Base-by-base conservation (phyloP, 257 asterid species). In the Fraxinus cuspidata region DNA sequence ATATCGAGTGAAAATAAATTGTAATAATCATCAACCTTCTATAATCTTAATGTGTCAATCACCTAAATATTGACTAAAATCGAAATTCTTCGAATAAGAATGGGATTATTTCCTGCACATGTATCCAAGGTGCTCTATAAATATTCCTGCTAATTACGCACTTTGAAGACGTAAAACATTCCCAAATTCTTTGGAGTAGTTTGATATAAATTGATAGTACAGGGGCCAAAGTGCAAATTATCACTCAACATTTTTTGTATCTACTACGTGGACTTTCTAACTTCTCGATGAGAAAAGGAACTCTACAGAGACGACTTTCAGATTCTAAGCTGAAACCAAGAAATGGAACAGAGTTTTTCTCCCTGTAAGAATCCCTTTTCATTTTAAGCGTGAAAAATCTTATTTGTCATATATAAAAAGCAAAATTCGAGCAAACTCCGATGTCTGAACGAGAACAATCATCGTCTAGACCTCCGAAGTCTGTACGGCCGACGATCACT, bases 391-490 rank as follows among this genome's bases (percentile, higher is more conserved):
- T 23, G 18, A 63, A 63, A 63, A 63, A 8, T 23, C 25, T 53
- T 53, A 53, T 16, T 23, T 25, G 0, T 53, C 16, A 21, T 23
- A 21, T 3, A 60, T 27, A 21, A 2, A 42, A 88, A 77, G 82
- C 76, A 35, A 76, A 79, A 82, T 40, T 37, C 42, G 32, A 63
- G 69, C 18, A 8, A 25, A 81, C 78, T 74, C 78, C 75, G 51
- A 93, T 93, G 98, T 88, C 84, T 23, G 87, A 81, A 35, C 85
- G 82, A 67, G 83, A 82, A n/a, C 79, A 78, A 19, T 76, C 90
- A 3, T 78, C 92, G 29, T 66, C 84, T 16, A 74, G 74, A 40
- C 84, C 85, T 56, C 79, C 77, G 72, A 75, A 31, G 23, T 81
- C 87, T 74, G 70, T 42, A 27, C 75, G 88, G 78, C 96, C 98